Evolutionary conservation across 108 stramenopile genomes (phyloP).

Genomic region (Parmales sp.): DNA sequence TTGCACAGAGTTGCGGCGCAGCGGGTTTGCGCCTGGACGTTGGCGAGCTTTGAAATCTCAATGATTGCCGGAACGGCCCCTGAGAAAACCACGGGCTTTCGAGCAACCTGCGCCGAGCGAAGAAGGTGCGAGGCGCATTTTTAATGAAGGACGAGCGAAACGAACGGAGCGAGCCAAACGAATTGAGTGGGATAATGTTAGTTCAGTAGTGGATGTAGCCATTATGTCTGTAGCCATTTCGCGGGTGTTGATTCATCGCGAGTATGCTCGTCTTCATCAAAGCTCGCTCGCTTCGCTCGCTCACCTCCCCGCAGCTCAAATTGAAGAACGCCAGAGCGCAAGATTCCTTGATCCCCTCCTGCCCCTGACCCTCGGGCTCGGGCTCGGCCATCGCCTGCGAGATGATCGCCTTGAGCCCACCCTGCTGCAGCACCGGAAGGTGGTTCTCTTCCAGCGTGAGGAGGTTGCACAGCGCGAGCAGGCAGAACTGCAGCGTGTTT

Average conservation of each 20-base stretch:
- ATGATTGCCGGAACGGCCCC: slow-evolving; percentile 38
- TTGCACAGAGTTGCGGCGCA: slow-evolving; percentile 41
- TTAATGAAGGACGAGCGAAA: too few species aligned
- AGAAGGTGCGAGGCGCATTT: too few species aligned
- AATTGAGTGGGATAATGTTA: too few species aligned
- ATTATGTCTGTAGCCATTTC: too few species aligned
- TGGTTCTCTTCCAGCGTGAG: slow-evolving; percentile 32
- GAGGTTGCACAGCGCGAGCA: slow-evolving; percentile 21
- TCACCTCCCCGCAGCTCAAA: slow-evolving; percentile 22
- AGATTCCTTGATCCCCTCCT: slow-evolving; percentile 22
- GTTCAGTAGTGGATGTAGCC: too few species aligned
- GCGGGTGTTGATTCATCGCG: too few species aligned
- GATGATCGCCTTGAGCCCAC: slow-evolving; percentile 23
- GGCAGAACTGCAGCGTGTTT: slow-evolving; percentile 24
- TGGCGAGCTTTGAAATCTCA: slow-evolving; percentile 18
- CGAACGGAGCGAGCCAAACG: too few species aligned
- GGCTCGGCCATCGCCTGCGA: slow-evolving; percentile 16
- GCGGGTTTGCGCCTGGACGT: slow-evolving; percentile 21
- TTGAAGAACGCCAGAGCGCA: slow-evolving; percentile 39
- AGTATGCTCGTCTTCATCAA: too few species aligned
- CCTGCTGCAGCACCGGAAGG: slow-evolving; percentile 29
- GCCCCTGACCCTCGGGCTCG: too few species aligned
- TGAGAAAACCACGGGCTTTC: slow-evolving; percentile 28
- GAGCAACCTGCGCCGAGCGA: too few species aligned
- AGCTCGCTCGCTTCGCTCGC: too few species aligned